A percentile compares a stretch with the other conserved stretches of the same genome.
Conservation (phyloP, 257 asterid genomes). For the Paraleonurus japonicus region DNA sequence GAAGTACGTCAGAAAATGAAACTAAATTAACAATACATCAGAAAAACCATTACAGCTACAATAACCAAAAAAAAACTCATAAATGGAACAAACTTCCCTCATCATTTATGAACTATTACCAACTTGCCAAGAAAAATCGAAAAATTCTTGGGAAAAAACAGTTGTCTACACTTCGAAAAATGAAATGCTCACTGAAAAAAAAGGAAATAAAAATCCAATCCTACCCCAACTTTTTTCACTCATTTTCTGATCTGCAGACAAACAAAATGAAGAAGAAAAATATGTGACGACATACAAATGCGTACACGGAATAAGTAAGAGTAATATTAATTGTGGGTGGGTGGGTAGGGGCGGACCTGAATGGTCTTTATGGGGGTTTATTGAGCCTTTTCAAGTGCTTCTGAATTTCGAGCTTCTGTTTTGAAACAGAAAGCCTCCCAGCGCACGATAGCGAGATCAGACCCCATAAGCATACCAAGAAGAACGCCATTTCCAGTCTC, state of each 20-base stretch:
- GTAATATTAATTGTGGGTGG: not conserved
- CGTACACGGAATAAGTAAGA: not conserved
- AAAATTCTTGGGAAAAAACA: not conserved
- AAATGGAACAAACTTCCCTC: conserved; percentile 21
- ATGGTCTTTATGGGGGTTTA: conserved; percentile 68
- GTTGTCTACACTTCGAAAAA: not conserved
- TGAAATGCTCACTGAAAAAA: not conserved
- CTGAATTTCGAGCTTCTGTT: conserved; percentile 60
- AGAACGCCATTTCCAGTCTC: conserved; percentile 16
- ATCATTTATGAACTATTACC: conserved; percentile 10
- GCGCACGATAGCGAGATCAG: conserved; percentile 51
- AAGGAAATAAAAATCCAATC: not conserved
- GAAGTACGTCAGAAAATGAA: not conserved
- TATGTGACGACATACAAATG: not conserved
- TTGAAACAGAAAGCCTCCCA: conserved; percentile 42
- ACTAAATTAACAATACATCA: not conserved
- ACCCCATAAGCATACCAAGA: conserved; percentile 39
- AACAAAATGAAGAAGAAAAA: not conserved
- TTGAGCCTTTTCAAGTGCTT: conserved; percentile 75
- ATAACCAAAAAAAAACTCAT: conserved; percentile 16
- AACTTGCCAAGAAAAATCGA: not conserved
- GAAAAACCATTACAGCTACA: not conserved
- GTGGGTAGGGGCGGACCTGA: conserved; percentile 37
- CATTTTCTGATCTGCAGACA: conserved; percentile 4
- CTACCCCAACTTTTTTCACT: not conserved